These are phyloP conservation scores for Aspergillus glaucus DNA, from an alignment of 2,329 filamentous ascomycete species.

Conservation along the genomic window DNA sequence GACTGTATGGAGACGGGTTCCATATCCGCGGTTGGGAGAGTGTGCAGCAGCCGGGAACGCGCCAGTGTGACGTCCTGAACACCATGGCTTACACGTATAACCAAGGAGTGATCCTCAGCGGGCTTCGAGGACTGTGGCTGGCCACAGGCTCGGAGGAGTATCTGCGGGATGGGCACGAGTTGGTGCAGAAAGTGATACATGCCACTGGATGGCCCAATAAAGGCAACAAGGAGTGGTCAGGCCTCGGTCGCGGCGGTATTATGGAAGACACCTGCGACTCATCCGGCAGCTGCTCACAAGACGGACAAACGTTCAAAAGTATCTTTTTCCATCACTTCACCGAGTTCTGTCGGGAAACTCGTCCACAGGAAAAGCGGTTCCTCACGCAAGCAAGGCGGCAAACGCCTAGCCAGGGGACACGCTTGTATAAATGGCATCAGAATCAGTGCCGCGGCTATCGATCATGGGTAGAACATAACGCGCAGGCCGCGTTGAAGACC, in stretches of 20 bases:
- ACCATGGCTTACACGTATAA: conserved; percentile 95
- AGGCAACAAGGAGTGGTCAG: conserved; percentile 54
- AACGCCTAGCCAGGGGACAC: conserved; percentile 30
- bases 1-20: conserved; percentile 80
- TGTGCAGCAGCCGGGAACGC: conserved; percentile 57
- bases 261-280: conserved; percentile 81
- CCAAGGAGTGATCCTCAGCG: conserved; percentile 82
- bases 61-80: conserved; percentile 71
- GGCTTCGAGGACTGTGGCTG: conserved; percentile 72
- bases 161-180: conserved; percentile 69
- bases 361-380: conserved; percentile 41
- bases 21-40: conserved; percentile 64
- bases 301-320: conserved; percentile 86
- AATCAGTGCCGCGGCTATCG: conserved; percentile 60
- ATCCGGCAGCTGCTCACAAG: conserved; percentile 66
- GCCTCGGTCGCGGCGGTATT: conserved; percentile 71
- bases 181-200: conserved; percentile 65
- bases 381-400: conserved; percentile 28
- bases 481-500: conserved; percentile 64
- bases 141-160: conserved; percentile 67
- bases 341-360: conserved; percentile 66
- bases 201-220: conserved; percentile 66
- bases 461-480: conserved; percentile 74
- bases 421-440: conserved; percentile 48
- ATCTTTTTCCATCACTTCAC: conserved; percentile 89